Conservation (phyloP, 345 rosid genomes). For the Citropsis articulata region DNA sequence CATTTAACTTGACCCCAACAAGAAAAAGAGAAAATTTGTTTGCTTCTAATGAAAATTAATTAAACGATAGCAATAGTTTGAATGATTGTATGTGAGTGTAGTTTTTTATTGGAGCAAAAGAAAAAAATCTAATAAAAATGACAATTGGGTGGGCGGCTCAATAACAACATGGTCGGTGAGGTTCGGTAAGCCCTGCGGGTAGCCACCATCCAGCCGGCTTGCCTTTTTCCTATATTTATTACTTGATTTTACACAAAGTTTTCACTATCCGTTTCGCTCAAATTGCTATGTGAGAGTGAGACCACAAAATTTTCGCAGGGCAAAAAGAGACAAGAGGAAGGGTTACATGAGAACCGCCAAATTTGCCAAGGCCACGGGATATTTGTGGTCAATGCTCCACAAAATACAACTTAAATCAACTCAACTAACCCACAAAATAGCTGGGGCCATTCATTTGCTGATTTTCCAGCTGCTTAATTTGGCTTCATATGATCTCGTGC, state of each 20-base stretch:
- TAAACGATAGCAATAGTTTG: not conserved
- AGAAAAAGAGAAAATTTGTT: constrained; percentile 12
- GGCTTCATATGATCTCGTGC: not conserved
- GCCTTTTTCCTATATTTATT: not conserved
- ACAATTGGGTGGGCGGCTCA: constrained; percentile 12
- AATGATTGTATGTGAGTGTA: not conserved
- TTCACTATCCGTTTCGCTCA: not conserved
- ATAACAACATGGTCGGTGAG: constrained; percentile 3
- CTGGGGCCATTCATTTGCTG: not conserved
- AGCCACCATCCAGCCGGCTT: not conserved
- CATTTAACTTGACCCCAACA: not conserved
- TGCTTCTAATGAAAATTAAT: not conserved
- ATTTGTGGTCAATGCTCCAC: constrained; percentile 25
- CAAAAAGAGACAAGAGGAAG: constrained; percentile 29
- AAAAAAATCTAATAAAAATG: not conserved
- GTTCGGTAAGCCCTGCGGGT: not conserved
- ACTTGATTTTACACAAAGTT: not conserved
- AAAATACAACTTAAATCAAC: constrained; percentile 13
- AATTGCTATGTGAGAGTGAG: not conserved
- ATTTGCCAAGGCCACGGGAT: constrained; percentile 58
- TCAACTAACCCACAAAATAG: not conserved
- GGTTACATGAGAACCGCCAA: constrained; percentile 66
- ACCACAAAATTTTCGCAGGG: not conserved
- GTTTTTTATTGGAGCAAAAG: not conserved
- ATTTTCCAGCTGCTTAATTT: not conserved